A percentile compares a stretch with the other conserved stretches of the same genome.
Evolutionary conservation across 1,284 basidiomycete genomes (phyloP).

Genomic region (Tylopilus sp.): DNA sequence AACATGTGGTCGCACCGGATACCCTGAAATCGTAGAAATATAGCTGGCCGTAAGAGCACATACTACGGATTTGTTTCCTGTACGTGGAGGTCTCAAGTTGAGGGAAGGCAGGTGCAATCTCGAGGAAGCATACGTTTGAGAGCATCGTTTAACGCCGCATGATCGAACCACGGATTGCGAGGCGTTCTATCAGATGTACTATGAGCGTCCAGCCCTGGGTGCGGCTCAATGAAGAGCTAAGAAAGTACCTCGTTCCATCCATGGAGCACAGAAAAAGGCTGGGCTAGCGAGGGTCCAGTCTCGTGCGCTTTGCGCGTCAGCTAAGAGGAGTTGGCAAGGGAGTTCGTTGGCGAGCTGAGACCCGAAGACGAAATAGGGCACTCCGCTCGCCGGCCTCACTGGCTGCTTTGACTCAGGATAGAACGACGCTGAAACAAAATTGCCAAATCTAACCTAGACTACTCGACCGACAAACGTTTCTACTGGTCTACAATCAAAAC

Average conservation of each 20-base stretch:
- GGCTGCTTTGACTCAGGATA: background rate
- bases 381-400: constrained; percentile 14
- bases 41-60: constrained; percentile 79
- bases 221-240: constrained; percentile 1
- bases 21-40: constrained; percentile 77
- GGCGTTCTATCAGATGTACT: constrained; percentile 38
- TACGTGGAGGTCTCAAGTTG: constrained; percentile 3
- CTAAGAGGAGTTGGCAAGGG: constrained; percentile 2
- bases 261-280: constrained; percentile 57
- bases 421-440: constrained; percentile 16
- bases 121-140: constrained; percentile 51
- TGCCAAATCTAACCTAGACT: constrained; percentile 22
- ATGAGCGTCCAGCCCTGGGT: constrained; percentile 15
- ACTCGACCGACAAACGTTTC: background rate
- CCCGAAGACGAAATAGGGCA: constrained; percentile 21
- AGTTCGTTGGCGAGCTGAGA: constrained; percentile 14
- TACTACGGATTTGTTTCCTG: constrained; percentile 76
- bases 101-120: constrained; percentile 8
- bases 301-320: constrained; percentile 41
- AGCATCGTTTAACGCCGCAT: constrained; percentile 56
- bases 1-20: constrained; percentile 52
- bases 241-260: constrained; percentile 66
- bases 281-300: constrained; percentile 45
- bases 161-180: constrained; percentile 56
- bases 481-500: constrained; percentile 44